A percentile compares a stretch with the other conserved stretches of the same genome.
phyloP scores from a whole-genome alignment of 805 yeast species.

The Candida ipomoeae region DNA sequence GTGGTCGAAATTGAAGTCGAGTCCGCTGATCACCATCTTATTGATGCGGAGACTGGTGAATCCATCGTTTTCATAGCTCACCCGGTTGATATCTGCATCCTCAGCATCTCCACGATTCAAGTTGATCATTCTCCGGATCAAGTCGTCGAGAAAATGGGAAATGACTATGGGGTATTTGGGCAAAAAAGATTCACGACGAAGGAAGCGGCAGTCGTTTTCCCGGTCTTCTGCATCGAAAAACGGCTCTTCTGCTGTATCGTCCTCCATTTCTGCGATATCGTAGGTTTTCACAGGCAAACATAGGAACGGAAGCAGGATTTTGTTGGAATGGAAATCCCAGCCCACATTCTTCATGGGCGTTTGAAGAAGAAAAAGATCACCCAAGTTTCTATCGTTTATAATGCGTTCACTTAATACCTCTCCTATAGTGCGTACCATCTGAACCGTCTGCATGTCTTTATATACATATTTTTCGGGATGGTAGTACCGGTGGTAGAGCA shows the following conservation, averaged over 20 bases:
- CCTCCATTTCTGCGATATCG: conserved; percentile 36
- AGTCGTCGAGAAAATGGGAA: conserved; percentile 33
- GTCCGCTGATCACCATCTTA: conserved; percentile 31
- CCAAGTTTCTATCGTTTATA: conserved; percentile 13
- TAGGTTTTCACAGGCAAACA: conserved; percentile 32
- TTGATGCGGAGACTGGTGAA: conserved; percentile 24
- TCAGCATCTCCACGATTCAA: conserved; percentile 42
- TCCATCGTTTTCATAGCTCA: conserved; percentile 34
- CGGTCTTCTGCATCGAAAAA: conserved; percentile 23
- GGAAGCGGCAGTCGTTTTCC: conserved; percentile 14
- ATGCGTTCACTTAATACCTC: conserved; percentile 29
- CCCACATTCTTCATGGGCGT: conserved; percentile 19
- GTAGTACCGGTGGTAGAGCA: conserved; percentile 62
- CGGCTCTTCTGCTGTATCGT: conserved; percentile 20
- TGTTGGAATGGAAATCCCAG: conserved; percentile 33
- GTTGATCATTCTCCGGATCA: conserved; percentile 29
- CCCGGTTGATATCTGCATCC: conserved; percentile 23
- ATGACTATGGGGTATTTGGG: conserved; percentile 22
- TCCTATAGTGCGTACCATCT: conserved; percentile 51
- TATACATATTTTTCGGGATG: conserved; percentile 42
- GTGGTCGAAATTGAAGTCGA: conserved; percentile 31
- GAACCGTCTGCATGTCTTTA: conserved; percentile 59
- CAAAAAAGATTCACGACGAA: conserved; percentile 14
- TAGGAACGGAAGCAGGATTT: conserved; percentile 27
- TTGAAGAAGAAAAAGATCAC: conserved; percentile 13